These are phyloP conservation scores for Cystobasidium pallidum DNA, from an alignment of 1,284 basidiomycete species.

Conservation along the genomic window DNA sequence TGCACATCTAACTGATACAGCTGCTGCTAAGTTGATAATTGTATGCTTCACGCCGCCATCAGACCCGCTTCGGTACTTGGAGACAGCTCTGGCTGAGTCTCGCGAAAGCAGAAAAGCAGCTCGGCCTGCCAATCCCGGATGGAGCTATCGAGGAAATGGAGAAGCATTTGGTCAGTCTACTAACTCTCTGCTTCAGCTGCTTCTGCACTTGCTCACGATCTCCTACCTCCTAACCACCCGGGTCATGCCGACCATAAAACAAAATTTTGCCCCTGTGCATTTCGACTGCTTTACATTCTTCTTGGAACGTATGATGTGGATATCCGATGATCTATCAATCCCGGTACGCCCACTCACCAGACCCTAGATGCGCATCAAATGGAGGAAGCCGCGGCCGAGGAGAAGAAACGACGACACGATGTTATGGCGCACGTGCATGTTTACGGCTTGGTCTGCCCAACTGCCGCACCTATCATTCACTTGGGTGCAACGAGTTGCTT, in stretches of 20 bases:
- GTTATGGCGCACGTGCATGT: conserved; percentile 99
- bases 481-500: conserved; percentile 97
- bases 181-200: neutral
- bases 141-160: conserved; percentile 94
- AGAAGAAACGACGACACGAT: conserved; percentile 97
- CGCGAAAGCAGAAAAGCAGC: conserved; percentile 92
- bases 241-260: neutral
- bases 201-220: neutral
- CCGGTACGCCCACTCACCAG: conserved; percentile 57
- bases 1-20: neutral
- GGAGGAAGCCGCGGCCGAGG: conserved; percentile 85
- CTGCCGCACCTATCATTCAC: conserved; percentile 96
- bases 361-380: conserved; percentile 86
- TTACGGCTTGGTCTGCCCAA: conserved; percentile 89
- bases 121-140: conserved; percentile 86
- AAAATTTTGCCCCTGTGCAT: neutral
- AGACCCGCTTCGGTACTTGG: conserved; percentile 99
- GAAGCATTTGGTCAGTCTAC: conserved; percentile 72
- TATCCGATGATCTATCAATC: neutral
- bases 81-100: conserved; percentile 94
- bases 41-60: neutral
- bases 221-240: neutral
- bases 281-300: neutral
- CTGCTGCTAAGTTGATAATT: no score
- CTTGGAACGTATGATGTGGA: neutral